Conservation (phyloP, 352 stramenopile species). For the Elongisporangium undulatum region DNA sequence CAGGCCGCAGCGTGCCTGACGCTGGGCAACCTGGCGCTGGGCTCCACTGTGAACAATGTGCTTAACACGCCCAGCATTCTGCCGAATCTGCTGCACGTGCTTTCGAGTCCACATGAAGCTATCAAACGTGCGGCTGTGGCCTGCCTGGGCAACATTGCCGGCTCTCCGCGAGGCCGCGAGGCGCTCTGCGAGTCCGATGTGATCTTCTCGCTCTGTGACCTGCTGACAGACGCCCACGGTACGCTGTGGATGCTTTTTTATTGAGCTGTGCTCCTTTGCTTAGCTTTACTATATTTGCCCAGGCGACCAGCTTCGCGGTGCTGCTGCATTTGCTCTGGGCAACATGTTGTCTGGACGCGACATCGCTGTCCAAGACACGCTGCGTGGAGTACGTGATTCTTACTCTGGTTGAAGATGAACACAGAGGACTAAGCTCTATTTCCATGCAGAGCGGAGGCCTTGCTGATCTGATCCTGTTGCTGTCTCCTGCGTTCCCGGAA, state of each 20-base stretch:
- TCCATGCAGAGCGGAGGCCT: constrained; percentile 33
- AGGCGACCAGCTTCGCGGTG: constrained; percentile 52
- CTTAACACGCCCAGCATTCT: constrained; percentile 36
- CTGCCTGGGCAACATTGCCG: constrained; percentile 54
- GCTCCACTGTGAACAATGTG: constrained; percentile 16
- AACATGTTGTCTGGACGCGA: constrained; percentile 62
- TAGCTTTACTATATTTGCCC: background rate
- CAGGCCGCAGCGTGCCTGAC: constrained; percentile 56
- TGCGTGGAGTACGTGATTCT: constrained; percentile 29
- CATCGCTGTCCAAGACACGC: constrained; percentile 45
- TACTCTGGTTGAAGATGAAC: background rate
- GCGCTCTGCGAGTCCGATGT: constrained; percentile 43
- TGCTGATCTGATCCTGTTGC: constrained; percentile 49
- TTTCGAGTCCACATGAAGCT: constrained; percentile 49
- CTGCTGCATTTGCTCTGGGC: constrained; percentile 56
- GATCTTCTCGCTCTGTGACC: constrained; percentile 30
- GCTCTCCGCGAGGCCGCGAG: constrained; percentile 25
- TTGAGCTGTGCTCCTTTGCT: background rate
- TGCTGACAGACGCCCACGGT: constrained; percentile 52
- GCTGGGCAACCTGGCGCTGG: constrained; percentile 62
- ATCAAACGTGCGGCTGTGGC: constrained; percentile 52
- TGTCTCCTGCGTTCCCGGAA: constrained; percentile 58
- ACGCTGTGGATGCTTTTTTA: constrained; percentile 1
- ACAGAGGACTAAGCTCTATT: background rate
- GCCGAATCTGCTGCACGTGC: constrained; percentile 30